Conservation (phyloP, 805 yeast species). For the Martiniozyma abietophila region DNA sequence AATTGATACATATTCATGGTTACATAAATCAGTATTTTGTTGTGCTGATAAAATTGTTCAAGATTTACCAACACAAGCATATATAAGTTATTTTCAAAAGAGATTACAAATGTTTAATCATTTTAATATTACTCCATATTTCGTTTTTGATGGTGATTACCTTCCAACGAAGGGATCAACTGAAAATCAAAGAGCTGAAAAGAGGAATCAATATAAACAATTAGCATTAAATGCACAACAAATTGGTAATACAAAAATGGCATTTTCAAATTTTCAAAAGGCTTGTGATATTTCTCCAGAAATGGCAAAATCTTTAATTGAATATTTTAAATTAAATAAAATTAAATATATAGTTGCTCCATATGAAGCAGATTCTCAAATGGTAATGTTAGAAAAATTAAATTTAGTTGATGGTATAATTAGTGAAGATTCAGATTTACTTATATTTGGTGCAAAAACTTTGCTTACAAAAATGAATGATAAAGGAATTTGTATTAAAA, state of each 20-base stretch:
- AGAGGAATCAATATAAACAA: slow-evolving; percentile 47
- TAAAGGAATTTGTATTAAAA: slow-evolving; percentile 57
- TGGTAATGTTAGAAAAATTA: slow-evolving; percentile 74
- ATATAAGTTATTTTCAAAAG: slow-evolving; percentile 59
- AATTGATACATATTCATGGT: slow-evolving; percentile 96
- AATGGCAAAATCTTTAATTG: slow-evolving; percentile 83
- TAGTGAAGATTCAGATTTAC: slow-evolving; percentile 89
- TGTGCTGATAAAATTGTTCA: slow-evolving; percentile 79
- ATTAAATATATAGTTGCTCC: slow-evolving; percentile 89
- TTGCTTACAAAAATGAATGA: slow-evolving; percentile 79
- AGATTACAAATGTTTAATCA: slow-evolving; percentile 56
- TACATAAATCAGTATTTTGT: slow-evolving; percentile 74
- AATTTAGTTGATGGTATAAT: slow-evolving; percentile 78
- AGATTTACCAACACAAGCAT: slow-evolving; percentile 61
- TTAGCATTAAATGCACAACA: slow-evolving; percentile 44
- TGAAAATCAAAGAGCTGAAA: slow-evolving; percentile 50
- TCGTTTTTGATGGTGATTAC: slow-evolving; percentile 91
- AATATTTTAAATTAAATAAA: slow-evolving; percentile 45
- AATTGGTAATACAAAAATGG: slow-evolving; percentile 48
- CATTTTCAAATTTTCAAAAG: slow-evolving; percentile 62
- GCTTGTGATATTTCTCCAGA: slow-evolving; percentile 82
- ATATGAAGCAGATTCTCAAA: slow-evolving; percentile 95
- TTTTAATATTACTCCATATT: slow-evolving; percentile 68
- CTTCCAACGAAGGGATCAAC: slow-evolving; percentile 72
- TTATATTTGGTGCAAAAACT: slow-evolving; percentile 74